Base-by-base conservation (phyloP, 495 filamentous ascomycete species). In the Penicillium salamii region DNA sequence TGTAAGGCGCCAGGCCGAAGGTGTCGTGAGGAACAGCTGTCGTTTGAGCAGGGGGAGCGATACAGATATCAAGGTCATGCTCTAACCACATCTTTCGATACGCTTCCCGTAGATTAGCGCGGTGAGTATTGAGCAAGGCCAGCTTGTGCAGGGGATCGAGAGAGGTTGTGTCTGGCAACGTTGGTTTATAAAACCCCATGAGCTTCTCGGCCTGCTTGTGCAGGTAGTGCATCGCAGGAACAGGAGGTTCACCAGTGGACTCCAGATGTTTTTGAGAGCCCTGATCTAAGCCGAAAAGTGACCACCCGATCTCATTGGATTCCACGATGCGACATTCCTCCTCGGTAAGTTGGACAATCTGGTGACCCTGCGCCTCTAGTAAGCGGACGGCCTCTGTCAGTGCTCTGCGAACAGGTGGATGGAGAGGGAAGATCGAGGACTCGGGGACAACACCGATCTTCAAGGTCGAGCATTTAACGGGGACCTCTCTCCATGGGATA, bases 331-430 rank as follows among this genome's bases (percentile, higher is more conserved):
- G 56, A 14, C 49, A 51, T 47, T 62, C 54, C 5, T 47, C 24
- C 17, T 39, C 36, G 38, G 41, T 42, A 9, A 62, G 24, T 3
- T 33, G 44, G 33, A 66, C 50, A 11, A 66, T 54, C 43, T 69
- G 61, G 50, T 84, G 80, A 8, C 82, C 80, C 9, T 71, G 59
- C 13, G 69, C 71, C 54, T 77, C 44, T 11, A 82, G 44, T 1
- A 57, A 57, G 19, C 69, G 59, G 6, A 69, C 65, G 3, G 78
- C 74, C 5, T 70, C 74, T 3, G 72, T 63, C 5, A 83, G 28
- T 1, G 69, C 71, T 48, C 77, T 55, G 26, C 59, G 59, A 6
- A 83, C 71, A 4, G 74, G 81, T 7, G 80, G 79, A 14, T 71
- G 67, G 9, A 71, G 67, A 17, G 69, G 65, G 19, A 55, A 68